Evolutionary conservation across 129 eudicot species (phyloP).

Genomic region (Centella asiatica): DNA sequence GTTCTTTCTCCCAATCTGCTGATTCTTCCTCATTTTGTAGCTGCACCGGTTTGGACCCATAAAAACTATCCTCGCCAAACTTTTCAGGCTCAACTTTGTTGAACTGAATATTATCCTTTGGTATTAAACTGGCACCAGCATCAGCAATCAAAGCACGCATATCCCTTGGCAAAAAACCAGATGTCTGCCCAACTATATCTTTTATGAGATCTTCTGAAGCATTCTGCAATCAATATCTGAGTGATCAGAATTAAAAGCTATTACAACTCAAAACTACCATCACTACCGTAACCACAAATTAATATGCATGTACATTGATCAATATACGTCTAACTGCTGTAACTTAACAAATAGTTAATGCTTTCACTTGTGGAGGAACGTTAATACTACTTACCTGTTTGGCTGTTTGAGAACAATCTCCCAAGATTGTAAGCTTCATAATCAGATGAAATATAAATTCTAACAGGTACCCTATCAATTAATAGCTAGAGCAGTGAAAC

Average conservation of each 20-base stretch:
- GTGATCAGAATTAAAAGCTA: conserved; percentile 25
- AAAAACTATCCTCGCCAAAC: conserved; percentile 20
- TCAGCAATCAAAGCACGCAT: conserved; percentile 79
- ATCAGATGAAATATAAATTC: too few relatives aligned
- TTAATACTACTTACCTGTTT: not conserved
- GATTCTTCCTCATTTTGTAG: too few relatives aligned
- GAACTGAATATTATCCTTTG: conserved; percentile 18
- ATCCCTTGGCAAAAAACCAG: conserved; percentile 91
- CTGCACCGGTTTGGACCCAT: conserved; percentile 20
- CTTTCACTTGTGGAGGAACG: not conserved
- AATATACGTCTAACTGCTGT: not conserved
- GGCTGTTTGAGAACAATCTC: not conserved
- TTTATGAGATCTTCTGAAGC: conserved; percentile 61
- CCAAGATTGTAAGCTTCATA: not conserved
- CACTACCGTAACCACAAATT: not conserved
- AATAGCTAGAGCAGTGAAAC: too few relatives aligned
- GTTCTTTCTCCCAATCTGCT: too few relatives aligned
- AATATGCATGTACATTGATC: not conserved
- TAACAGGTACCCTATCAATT: too few relatives aligned
- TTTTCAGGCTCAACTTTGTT: conserved; percentile 29
- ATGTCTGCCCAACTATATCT: conserved; percentile 85
- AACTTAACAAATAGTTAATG: not conserved
- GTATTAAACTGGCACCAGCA: conserved; percentile 62
- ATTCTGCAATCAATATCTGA: conserved; percentile 38
- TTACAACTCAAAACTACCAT: not conserved